A percentile compares a stretch with the other conserved stretches of the same genome.
Conservation (phyloP, 2,329 filamentous ascomycete species). For the Stagonosporopsis cucurbitacearum region DNA sequence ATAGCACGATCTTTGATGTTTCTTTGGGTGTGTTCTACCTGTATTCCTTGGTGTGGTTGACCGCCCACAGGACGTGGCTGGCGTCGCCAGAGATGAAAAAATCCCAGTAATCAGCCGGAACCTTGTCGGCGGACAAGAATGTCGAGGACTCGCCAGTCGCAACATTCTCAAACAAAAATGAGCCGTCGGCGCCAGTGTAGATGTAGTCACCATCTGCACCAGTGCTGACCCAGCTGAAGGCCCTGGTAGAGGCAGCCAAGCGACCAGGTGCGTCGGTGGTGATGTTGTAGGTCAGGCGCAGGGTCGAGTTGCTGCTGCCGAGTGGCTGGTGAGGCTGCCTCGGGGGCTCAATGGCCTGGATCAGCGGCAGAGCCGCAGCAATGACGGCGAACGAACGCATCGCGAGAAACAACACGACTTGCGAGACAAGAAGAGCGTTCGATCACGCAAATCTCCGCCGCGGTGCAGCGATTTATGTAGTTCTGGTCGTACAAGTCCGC, state of each 20-base stretch:
- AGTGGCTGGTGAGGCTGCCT: conserved; percentile 62
- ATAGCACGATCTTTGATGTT: background rate
- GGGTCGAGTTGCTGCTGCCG: conserved; percentile 58
- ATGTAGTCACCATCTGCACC: conserved; percentile 69
- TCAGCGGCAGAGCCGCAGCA: conserved; percentile 36
- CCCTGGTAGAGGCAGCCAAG: conserved; percentile 53
- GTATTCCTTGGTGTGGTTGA: conserved; percentile 73
- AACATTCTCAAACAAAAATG: conserved; percentile 67
- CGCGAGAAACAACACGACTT: conserved; percentile 21
- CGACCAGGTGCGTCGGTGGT: conserved; percentile 56
- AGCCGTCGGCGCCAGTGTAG: conserved; percentile 57
- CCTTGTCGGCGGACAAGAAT: conserved; percentile 64
- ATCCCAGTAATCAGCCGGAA: conserved; percentile 62
- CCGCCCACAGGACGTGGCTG: conserved; percentile 65
- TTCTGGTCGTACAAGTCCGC: conserved; percentile 25
- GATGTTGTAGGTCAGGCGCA: conserved; percentile 66
- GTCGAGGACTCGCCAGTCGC: conserved; percentile 62
- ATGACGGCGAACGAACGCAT: conserved; percentile 43
- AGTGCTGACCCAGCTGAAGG: conserved; percentile 63
- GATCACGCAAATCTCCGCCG: conserved; percentile 18
- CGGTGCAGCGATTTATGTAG: conserved; percentile 27
- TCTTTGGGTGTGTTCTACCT: background rate
- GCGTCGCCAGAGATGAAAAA: conserved; percentile 69
- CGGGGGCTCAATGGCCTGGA: conserved; percentile 55
- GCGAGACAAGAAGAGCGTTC: conserved; percentile 27